Evolutionary conservation across 2,329 filamentous ascomycete genomes (phyloP).

Genomic region (Colletotrichum spinosum): DNA sequence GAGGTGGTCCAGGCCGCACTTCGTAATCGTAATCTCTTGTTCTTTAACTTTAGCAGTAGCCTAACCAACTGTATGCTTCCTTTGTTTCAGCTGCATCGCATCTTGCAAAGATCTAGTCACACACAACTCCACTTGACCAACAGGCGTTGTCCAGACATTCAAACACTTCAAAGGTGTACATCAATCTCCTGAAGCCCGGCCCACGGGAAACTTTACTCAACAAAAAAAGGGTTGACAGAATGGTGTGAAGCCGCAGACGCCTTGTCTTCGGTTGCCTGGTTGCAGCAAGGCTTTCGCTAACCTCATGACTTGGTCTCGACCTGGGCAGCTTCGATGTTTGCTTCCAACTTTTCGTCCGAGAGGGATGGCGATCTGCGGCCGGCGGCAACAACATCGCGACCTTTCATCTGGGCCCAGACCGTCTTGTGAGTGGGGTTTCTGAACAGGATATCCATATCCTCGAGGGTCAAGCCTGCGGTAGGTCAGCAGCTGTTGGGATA

Average conservation of each 20-base stretch:
- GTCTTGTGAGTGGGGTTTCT: constrained; percentile 46
- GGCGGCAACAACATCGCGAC: constrained; percentile 17
- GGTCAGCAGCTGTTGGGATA: not conserved
- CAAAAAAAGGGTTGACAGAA: too few species aligned
- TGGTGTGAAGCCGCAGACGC: not conserved
- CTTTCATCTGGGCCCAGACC: constrained; percentile 44
- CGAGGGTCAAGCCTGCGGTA: constrained; percentile 53
- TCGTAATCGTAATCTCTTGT: too few species aligned
- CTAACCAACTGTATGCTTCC: too few species aligned
- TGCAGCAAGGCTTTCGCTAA: constrained; percentile 5
- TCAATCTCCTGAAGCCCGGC: too few species aligned
- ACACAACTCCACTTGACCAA: too few species aligned
- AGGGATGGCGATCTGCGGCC: constrained; percentile 28
- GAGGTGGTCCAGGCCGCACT: too few species aligned
- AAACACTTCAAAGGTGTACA: too few species aligned
- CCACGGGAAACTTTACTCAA: too few species aligned
- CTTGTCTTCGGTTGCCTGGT: not conserved
- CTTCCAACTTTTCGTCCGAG: constrained; percentile 34
- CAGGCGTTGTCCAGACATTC: too few species aligned
- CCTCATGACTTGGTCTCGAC: constrained; percentile 31
- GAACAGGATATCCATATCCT: constrained; percentile 57
- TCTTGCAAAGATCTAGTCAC: too few species aligned
- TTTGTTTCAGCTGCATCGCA: too few species aligned
- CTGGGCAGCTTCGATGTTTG: constrained; percentile 31
- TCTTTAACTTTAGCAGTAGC: too few species aligned